Percentiles rank a stretch among this genome's conserved stretches.
These are phyloP conservation scores for Nitzschia sp. DNA, from an alignment of 108 stramenopile genomes.

Conservation along the genomic window DNA sequence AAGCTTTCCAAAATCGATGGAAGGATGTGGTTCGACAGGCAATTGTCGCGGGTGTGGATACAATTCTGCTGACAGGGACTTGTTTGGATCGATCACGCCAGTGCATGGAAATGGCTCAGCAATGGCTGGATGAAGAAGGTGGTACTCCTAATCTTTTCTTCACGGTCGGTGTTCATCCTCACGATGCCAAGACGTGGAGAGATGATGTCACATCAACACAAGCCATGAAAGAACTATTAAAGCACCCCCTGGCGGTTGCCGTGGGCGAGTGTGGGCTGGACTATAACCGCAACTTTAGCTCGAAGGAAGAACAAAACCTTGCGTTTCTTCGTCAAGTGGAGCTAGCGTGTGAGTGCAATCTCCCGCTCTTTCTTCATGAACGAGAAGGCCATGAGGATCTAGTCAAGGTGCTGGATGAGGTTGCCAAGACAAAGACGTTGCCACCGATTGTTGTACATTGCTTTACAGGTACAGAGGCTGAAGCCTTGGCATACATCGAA, in stretches of 20 bases:
- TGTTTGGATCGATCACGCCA: constrained; percentile 28
- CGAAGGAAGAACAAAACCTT: constrained; percentile 38
- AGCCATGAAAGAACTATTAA: constrained; percentile 8
- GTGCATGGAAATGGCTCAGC: constrained; percentile 36
- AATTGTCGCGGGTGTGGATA: constrained; percentile 48
- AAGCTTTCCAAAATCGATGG: constrained; percentile 47
- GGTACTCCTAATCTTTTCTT: constrained; percentile 29
- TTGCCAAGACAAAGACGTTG: constrained; percentile 2
- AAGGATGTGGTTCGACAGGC: constrained; percentile 47
- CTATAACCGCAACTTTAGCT: constrained; percentile 53
- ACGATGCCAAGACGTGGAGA: constrained; percentile 52
- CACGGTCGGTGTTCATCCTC: constrained; percentile 56
- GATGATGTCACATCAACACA: not conserved
- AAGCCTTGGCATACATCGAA: constrained; percentile 44
- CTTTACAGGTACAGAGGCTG: constrained; percentile 49
- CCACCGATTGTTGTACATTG: constrained; percentile 60
- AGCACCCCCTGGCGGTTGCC: constrained; percentile 44
- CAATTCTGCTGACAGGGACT: constrained; percentile 47
- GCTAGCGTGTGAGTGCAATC: constrained; percentile 41
- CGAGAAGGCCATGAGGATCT: constrained; percentile 48
- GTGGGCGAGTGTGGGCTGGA: constrained; percentile 61
- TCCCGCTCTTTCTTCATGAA: constrained; percentile 58
- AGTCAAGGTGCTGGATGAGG: constrained; percentile 44
- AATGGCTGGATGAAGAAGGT: constrained; percentile 44
- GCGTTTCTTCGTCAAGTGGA: constrained; percentile 54